Evolutionary conservation across 495 filamentous ascomycete genomes (phyloP).

Genomic region (Hypoxylon fragiforme): DNA sequence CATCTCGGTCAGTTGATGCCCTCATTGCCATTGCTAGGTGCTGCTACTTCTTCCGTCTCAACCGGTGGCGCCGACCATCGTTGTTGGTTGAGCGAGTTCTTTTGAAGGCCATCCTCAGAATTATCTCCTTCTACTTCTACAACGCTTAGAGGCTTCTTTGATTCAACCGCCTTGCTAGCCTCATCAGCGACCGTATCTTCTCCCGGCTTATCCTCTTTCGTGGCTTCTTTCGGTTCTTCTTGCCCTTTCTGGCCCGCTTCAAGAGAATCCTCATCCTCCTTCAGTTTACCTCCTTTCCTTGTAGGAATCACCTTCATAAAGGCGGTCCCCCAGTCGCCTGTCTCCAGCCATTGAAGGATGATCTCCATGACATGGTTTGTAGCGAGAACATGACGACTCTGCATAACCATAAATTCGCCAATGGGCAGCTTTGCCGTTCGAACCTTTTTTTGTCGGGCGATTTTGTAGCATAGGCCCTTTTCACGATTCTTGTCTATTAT

Average conservation of each 20-base stretch:
- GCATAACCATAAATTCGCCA: slow-evolving; percentile 87
- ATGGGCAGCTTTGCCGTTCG: slow-evolving; percentile 91
- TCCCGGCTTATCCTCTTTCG: slow-evolving; percentile 24
- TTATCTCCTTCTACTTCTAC: slow-evolving; percentile 37
- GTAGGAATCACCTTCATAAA: slow-evolving; percentile 86
- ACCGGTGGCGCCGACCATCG: slow-evolving; percentile 17
- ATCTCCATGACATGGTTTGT: slow-evolving; percentile 97
- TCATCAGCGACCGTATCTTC: not conserved
- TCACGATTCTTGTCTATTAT: slow-evolving; percentile 94
- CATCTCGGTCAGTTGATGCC: no score
- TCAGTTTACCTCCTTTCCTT: slow-evolving; percentile 73
- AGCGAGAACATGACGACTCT: slow-evolving; percentile 76
- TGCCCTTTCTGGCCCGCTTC: slow-evolving; percentile 34
- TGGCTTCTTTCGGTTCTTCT: slow-evolving; percentile 24
- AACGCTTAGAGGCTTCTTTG: not conserved
- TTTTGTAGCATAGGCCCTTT: slow-evolving; percentile 89
- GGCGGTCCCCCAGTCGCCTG: slow-evolving; percentile 84
- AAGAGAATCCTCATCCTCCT: slow-evolving; percentile 19
- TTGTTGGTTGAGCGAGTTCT: slow-evolving; percentile 22
- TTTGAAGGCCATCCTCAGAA: slow-evolving; percentile 35
- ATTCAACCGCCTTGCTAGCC: not conserved
- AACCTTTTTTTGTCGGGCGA: slow-evolving; percentile 72
- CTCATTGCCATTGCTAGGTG: no score
- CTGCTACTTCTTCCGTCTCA: not conserved
- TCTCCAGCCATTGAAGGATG: slow-evolving; percentile 88